Evolutionary conservation across 169 alveolate species (phyloP).

Genomic region (Cyclospora cayetanensis): DNA sequence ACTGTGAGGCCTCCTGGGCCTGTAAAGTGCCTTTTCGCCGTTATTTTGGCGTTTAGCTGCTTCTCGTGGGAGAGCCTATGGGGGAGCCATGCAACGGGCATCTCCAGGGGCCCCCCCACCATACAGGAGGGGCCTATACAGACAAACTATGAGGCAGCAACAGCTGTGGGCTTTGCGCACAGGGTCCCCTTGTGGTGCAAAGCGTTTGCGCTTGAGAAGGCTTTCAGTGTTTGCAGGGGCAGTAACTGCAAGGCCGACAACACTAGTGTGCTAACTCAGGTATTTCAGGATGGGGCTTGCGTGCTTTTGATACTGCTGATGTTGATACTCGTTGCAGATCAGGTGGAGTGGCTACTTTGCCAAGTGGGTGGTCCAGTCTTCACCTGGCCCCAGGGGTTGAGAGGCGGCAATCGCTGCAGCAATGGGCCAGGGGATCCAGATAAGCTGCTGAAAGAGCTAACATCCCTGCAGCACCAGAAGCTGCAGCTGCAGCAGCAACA

Average conservation of each 20-base stretch:
- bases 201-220: neutral
- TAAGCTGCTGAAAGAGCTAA: neutral
- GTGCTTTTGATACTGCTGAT: neutral
- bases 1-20: no score
- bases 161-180: neutral
- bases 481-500: neutral
- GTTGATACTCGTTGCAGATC: neutral
- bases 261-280: neutral
- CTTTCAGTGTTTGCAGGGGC: neutral
- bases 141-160: no score
- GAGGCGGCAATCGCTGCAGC: neutral
- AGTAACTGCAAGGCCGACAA: constrained; percentile 1
- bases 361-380: neutral
- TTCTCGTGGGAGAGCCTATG: no score
- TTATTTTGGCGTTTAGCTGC: no score
- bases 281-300: neutral
- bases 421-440: neutral
- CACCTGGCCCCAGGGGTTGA: neutral
- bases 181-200: neutral
- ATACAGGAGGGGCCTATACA: no score
- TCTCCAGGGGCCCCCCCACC: no score
- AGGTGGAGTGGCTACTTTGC: neutral
- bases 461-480: neutral
- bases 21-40: no score
- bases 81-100: no score